Conservation (phyloP, 225 moss, liverwort and hornwort species). For the Asterella californica region DNA sequence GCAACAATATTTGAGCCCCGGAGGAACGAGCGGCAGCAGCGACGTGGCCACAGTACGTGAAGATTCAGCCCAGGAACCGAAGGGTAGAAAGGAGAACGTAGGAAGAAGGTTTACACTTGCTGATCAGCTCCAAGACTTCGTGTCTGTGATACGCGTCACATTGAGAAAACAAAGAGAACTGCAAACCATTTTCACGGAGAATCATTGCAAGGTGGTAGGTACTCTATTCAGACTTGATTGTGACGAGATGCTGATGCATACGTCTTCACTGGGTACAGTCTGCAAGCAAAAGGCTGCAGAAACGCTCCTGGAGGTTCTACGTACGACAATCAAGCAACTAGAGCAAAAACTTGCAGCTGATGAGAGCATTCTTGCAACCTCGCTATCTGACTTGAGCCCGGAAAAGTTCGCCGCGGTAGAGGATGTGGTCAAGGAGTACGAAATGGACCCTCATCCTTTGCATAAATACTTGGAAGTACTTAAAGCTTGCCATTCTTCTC, state of each 20-base stretch:
- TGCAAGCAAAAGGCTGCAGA: conserved; percentile 40
- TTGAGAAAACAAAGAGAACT: conserved; percentile 30
- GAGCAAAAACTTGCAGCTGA: conserved; percentile 34
- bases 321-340: conserved; percentile 27
- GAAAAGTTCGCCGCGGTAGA: conserved; percentile 41
- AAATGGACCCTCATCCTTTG: conserved; percentile 38
- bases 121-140: conserved; percentile 24
- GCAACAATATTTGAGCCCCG: not conserved
- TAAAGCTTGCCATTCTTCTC: conserved; percentile 31
- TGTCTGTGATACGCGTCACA: conserved; percentile 19
- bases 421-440: conserved; percentile 33
- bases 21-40: not conserved
- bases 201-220: conserved; percentile 44
- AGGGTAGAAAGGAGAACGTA: not conserved
- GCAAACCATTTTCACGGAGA: conserved; percentile 21
- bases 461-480: conserved; percentile 28
- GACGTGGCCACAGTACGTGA: not conserved
- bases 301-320: conserved; percentile 27
- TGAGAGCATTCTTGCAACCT: conserved; percentile 34
- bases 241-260: conserved; percentile 39
- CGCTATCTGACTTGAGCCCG: conserved; percentile 33
- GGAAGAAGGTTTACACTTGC: not conserved
- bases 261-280: conserved; percentile 32
- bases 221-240: conserved; percentile 43
- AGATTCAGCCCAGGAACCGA: conserved; percentile 5